phyloP scores from a whole-genome alignment of 768 basidiomycete genomes.

The Boletales sp. region DNA sequence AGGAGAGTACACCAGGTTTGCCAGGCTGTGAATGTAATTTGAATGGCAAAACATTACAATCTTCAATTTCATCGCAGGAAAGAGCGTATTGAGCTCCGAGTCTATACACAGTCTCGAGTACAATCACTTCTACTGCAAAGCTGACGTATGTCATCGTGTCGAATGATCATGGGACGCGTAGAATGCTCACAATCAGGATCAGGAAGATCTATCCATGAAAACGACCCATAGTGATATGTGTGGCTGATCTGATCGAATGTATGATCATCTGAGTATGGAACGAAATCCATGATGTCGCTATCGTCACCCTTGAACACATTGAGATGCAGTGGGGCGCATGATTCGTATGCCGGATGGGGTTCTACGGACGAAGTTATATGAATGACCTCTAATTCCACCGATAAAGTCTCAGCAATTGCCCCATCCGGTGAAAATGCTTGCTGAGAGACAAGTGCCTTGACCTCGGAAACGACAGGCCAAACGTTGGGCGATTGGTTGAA shows the following conservation, averaged over 20 bases:
- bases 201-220: constrained; percentile 48
- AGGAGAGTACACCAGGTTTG: constrained; percentile 25
- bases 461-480: neutral
- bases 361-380: constrained; percentile 10
- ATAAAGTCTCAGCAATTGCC: constrained; percentile 4
- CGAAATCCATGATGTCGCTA: constrained; percentile 50
- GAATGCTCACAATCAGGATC: constrained; percentile 41
- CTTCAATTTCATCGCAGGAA: constrained; percentile 44
- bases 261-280: constrained; percentile 62
- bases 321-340: constrained; percentile 47
- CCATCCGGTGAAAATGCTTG: constrained; percentile 16
- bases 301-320: constrained; percentile 58
- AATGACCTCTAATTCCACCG: constrained; percentile 15
- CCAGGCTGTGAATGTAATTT: constrained; percentile 28
- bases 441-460: constrained; percentile 2
- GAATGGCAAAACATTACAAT: constrained; percentile 43
- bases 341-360: constrained; percentile 47
- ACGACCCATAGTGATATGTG: constrained; percentile 36
- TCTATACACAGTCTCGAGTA: constrained; percentile 44
- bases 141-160: constrained; percentile 20
- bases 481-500: neutral
- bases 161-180: neutral
- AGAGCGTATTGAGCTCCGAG: constrained; percentile 39
- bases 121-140: constrained; percentile 45
- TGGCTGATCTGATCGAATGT: constrained; percentile 43